Conservation (phyloP, 192 early-diverging fungal species). For the Entomortierella chlamydospora region DNA sequence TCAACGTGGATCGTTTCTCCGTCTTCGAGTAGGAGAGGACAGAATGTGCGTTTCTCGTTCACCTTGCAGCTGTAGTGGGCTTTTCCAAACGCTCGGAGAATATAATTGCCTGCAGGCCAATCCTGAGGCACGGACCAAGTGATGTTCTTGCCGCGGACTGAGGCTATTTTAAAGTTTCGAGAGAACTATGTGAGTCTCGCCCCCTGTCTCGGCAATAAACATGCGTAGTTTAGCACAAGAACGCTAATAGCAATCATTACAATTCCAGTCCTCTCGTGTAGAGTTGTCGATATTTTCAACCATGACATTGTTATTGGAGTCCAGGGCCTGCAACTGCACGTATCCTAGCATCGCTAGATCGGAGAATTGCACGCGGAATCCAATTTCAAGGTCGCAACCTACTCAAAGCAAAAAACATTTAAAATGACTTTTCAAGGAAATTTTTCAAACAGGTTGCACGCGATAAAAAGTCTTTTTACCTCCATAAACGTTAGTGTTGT, state of each 20-base stretch:
- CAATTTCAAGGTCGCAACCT: slow-evolving; percentile 35
- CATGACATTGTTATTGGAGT: slow-evolving; percentile 1
- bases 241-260: background rate
- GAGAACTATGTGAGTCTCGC: background rate
- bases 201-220: background rate
- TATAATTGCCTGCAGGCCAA: slow-evolving; percentile 21
- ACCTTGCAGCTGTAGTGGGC: slow-evolving; percentile 19
- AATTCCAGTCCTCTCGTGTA: slow-evolving; percentile 29
- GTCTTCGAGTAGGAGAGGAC: slow-evolving; percentile 20
- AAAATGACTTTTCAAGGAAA: background rate
- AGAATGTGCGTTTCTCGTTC: slow-evolving; percentile 3
- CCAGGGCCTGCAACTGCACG: slow-evolving; percentile 38
- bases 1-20: slow-evolving; percentile 15
- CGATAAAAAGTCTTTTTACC: slow-evolving; percentile 1
- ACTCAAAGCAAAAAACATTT: background rate
- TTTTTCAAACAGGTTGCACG: background rate
- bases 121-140: slow-evolving; percentile 31
- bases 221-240: background rate
- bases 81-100: slow-evolving; percentile 33
- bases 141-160: slow-evolving; percentile 21
- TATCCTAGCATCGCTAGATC: slow-evolving; percentile 36
- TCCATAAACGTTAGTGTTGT: slow-evolving; percentile 11
- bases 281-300: slow-evolving; percentile 30
- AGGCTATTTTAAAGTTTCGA: background rate
- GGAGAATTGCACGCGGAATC: slow-evolving; percentile 45